These are phyloP conservation scores for Hemileia vastatrix DNA, from an alignment of 1,284 basidiomycete species.

Conservation along the genomic window DNA sequence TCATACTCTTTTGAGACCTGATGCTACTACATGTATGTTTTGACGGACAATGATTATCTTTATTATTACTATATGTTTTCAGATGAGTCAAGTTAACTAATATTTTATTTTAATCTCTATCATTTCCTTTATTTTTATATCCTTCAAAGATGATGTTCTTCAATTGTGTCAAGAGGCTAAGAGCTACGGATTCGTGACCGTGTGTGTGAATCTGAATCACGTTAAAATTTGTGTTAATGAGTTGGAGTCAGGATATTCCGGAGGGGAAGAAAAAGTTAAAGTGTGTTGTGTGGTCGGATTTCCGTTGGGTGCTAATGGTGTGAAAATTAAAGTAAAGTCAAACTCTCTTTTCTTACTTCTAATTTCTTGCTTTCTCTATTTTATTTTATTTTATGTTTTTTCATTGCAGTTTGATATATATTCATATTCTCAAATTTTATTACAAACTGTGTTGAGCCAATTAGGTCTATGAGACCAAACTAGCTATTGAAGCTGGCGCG, in stretches of 20 bases:
- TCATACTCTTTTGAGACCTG: not conserved
- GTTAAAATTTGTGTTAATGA: not conserved
- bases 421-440: too few relatives aligned
- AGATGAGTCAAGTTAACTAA: too few relatives aligned
- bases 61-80: too few relatives aligned
- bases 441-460: not conserved
- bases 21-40: not conserved
- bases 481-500: not conserved
- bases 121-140: too few relatives aligned
- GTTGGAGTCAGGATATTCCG: not conserved
- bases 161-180: slow-evolving; percentile 3
- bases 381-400: too few relatives aligned
- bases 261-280: too few relatives aligned
- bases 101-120: too few relatives aligned
- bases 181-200: not conserved
- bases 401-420: not conserved
- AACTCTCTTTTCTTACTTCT: not conserved
- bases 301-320: slow-evolving; percentile 1
- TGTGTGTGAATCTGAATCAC: not conserved
- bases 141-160: not conserved
- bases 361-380: too few relatives aligned
- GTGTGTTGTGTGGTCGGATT: slow-evolving; percentile 2
- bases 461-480: not conserved
- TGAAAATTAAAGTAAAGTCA: not conserved
- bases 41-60: not conserved